phyloP scores from a whole-genome alignment of 2,329 filamentous ascomycete species.

The Pseudogymnoascus sp. region DNA sequence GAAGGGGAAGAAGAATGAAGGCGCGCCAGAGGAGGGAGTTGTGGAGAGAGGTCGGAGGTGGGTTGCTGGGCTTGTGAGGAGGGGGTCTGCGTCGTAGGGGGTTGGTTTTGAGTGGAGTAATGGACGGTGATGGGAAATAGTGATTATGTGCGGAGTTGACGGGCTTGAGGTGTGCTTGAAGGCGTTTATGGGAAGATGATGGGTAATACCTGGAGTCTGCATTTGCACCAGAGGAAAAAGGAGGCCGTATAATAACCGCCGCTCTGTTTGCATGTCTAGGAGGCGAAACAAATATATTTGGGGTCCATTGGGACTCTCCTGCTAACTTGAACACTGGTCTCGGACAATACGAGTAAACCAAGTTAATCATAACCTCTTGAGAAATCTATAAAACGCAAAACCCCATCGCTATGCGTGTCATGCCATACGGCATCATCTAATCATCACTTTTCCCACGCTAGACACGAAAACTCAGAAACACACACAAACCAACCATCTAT shows the following conservation, averaged over 20 bases:
- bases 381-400: constrained; percentile 2
- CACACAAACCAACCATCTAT: constrained; percentile 22
- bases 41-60: background rate
- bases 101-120: background rate
- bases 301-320: background rate
- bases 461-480: background rate
- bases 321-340: background rate
- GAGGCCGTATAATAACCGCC: background rate
- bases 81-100: background rate
- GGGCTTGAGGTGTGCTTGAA: background rate
- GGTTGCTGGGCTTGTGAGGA: background rate
- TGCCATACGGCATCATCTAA: background rate
- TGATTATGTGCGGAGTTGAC: background rate
- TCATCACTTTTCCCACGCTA: constrained; percentile 1
- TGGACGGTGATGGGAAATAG: background rate
- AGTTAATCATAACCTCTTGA: background rate
- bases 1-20: background rate
- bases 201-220: background rate
- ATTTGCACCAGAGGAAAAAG: background rate
- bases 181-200: background rate
- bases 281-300: background rate
- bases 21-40: background rate
- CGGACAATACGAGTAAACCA: background rate
- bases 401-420: background rate
- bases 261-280: background rate